These are phyloP conservation scores for Macaranga tanarius DNA, from an alignment of 441 rosid species.

Conservation along the genomic window DNA sequence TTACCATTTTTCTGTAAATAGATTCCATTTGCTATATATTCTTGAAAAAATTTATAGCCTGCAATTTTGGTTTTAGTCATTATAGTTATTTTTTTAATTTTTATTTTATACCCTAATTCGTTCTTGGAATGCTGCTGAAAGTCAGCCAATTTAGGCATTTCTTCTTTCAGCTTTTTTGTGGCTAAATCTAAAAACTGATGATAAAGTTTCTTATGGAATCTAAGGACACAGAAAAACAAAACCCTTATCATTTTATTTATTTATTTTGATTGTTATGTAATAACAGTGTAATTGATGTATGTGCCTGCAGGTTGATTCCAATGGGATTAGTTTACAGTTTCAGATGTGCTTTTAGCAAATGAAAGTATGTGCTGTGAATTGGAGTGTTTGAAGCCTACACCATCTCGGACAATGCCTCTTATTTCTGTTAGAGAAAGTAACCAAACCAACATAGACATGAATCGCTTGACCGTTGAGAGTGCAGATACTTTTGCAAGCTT, in stretches of 20 bases:
- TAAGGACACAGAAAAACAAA: neutral
- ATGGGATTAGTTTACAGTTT: slow-evolving; percentile 20
- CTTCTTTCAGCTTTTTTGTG: neutral
- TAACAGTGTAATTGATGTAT: neutral
- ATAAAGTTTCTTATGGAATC: slow-evolving; percentile 12
- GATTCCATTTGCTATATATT: neutral
- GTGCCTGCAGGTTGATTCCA: slow-evolving; percentile 20
- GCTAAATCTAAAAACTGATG: neutral
- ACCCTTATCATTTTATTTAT: neutral
- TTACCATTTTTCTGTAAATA: too few relatives aligned
- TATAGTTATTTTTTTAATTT: too few relatives aligned
- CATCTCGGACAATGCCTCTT: slow-evolving; percentile 21
- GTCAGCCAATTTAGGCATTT: slow-evolving; percentile 3
- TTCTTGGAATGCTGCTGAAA: neutral
- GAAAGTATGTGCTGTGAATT: slow-evolving; percentile 53
- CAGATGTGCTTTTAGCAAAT: slow-evolving; percentile 41
- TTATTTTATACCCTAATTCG: too few relatives aligned
- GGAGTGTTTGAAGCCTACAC: slow-evolving; percentile 34
- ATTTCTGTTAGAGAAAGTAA: slow-evolving; percentile 37
- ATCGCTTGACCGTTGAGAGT: slow-evolving; percentile 23
- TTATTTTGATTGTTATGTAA: neutral
- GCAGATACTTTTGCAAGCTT: slow-evolving; percentile 44
- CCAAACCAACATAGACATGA: slow-evolving; percentile 33
- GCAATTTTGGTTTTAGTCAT: neutral
- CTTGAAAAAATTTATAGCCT: neutral